A percentile compares a stretch with the other conserved stretches of the same genome.
phyloP scores from a whole-genome alignment of 1,284 basidiomycete genomes.

The Rhodotorula sp. region DNA sequence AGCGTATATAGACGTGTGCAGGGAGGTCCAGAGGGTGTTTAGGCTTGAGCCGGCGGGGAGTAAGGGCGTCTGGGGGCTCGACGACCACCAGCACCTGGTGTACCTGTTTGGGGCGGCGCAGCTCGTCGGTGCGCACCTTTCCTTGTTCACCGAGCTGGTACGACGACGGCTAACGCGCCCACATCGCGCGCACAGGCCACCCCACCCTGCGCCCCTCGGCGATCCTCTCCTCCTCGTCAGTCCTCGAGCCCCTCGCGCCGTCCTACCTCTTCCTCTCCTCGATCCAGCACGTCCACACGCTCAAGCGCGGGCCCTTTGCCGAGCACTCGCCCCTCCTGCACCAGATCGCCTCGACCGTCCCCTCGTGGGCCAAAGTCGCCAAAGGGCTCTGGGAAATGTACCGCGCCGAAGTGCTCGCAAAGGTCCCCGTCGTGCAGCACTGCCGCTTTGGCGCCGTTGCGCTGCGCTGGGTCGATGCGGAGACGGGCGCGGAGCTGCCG shows the following conservation, averaged over 20 bases:
- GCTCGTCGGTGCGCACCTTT: constrained; percentile 57
- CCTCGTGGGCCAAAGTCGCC: constrained; percentile 86
- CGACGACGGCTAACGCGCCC: not conserved
- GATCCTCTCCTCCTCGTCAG: constrained; percentile 60
- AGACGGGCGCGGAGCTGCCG: constrained; percentile 26
- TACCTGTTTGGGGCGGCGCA: constrained; percentile 93
- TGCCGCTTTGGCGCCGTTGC: constrained; percentile 67
- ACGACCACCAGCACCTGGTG: constrained; percentile 73
- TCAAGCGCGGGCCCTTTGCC: constrained; percentile 82
- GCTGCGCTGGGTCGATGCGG: constrained; percentile 34
- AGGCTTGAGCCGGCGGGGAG: constrained; percentile 92
- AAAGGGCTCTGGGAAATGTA: constrained; percentile 95
- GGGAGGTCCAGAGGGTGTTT: constrained; percentile 85
- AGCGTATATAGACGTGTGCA: constrained; percentile 78
- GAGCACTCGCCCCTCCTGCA: constrained; percentile 91
- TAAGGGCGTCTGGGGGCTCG: constrained; percentile 97
- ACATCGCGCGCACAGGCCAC: constrained; percentile 50
- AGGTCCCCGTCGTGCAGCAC: constrained; percentile 96
- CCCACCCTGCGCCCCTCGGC: constrained; percentile 61
- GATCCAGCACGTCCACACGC: constrained; percentile 73
- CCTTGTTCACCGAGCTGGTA: too few relatives aligned
- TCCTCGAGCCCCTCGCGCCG: constrained; percentile 26
- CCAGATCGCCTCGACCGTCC: constrained; percentile 80
- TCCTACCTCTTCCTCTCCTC: constrained; percentile 54
- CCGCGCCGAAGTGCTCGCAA: constrained; percentile 89